These are phyloP conservation scores for Lathyrus tuberosus DNA, from an alignment of 306 rosid genomes.

Conservation along the genomic window DNA sequence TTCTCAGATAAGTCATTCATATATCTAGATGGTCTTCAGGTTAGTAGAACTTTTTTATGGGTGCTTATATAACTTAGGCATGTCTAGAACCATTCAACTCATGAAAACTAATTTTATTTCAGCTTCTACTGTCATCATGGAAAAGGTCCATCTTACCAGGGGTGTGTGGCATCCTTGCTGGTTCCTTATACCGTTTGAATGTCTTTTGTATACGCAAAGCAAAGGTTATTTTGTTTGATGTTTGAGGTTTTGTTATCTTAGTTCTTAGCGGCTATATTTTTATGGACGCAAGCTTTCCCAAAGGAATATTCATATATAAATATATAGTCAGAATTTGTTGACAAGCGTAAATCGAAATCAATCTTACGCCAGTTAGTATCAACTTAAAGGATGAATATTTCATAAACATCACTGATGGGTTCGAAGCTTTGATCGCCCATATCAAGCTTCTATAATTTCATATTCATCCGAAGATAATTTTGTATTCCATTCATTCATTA, in stretches of 20 bases:
- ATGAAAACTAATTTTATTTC: constrained; percentile 42
- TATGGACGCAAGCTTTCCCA: constrained; percentile 22
- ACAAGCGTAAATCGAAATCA: constrained; percentile 24
- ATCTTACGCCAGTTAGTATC: not conserved
- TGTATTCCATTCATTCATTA: not conserved
- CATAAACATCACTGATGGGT: constrained; percentile 2
- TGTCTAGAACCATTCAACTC: constrained; percentile 31
- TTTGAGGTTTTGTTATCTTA: constrained; percentile 28
- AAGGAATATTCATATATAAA: not conserved
- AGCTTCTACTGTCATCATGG: constrained; percentile 98
- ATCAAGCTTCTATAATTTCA: not conserved
- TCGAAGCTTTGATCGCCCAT: constrained; percentile 14
- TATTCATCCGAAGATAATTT: constrained; percentile 9
- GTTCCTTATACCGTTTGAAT: constrained; percentile 84
- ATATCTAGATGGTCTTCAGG: constrained; percentile 97
- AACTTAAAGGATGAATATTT: constrained; percentile 7
- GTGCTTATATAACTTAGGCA: constrained; percentile 15
- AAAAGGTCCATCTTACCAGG: no score
- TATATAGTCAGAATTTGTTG: constrained; percentile 21
- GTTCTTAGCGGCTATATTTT: constrained; percentile 24
- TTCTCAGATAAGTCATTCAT: constrained; percentile 96
- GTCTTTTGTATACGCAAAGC: constrained; percentile 82
- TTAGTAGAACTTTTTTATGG: constrained; percentile 36
- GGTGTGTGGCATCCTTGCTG: constrained; percentile 94
- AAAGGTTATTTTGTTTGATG: constrained; percentile 59